These are phyloP conservation scores for Tulasnella sp. DNA, from an alignment of 768 basidiomycete genomes.

Conservation along the genomic window DNA sequence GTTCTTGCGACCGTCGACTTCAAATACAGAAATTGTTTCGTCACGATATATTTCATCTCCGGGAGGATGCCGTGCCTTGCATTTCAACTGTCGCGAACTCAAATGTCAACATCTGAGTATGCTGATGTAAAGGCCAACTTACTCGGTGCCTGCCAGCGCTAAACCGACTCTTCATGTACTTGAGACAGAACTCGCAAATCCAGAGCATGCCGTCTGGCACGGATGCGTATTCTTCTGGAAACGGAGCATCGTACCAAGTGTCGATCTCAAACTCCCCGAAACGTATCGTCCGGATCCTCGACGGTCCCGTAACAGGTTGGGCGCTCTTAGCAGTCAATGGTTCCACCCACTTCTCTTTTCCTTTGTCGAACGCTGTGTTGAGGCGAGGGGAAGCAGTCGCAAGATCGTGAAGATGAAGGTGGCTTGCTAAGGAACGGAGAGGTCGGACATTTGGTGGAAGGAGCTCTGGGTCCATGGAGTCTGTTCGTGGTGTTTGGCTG, in stretches of 20 bases:
- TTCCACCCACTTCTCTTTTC: constrained; percentile 4
- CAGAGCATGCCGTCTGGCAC: constrained; percentile 91
- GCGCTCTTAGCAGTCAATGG: constrained; percentile 48
- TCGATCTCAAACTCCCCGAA: constrained; percentile 92
- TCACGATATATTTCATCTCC: constrained; percentile 99
- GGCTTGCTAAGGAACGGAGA: constrained; percentile 41
- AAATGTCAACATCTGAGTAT: background rate
- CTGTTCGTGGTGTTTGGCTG: constrained; percentile 45
- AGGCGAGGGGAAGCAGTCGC: constrained; percentile 52
- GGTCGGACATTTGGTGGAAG: constrained; percentile 25
- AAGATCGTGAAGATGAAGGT: constrained; percentile 37
- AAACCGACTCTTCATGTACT: constrained; percentile 96
- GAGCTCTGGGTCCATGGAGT: constrained; percentile 33
- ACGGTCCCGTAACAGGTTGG: constrained; percentile 46
- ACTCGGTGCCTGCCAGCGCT: constrained; percentile 85
- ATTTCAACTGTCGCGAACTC: constrained; percentile 71
- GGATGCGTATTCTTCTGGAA: constrained; percentile 94
- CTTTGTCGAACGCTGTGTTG: constrained; percentile 59
- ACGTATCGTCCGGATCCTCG: constrained; percentile 81
- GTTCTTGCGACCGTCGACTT: constrained; percentile 97
- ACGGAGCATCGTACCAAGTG: constrained; percentile 99
- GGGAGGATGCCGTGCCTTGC: constrained; percentile 91
- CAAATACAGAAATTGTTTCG: constrained; percentile 84
- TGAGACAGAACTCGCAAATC: constrained; percentile 98
- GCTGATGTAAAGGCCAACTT: constrained; percentile 41